phyloP scores from a whole-genome alignment of 2,329 filamentous ascomycete species.

The Colletotrichum graminicola region DNA sequence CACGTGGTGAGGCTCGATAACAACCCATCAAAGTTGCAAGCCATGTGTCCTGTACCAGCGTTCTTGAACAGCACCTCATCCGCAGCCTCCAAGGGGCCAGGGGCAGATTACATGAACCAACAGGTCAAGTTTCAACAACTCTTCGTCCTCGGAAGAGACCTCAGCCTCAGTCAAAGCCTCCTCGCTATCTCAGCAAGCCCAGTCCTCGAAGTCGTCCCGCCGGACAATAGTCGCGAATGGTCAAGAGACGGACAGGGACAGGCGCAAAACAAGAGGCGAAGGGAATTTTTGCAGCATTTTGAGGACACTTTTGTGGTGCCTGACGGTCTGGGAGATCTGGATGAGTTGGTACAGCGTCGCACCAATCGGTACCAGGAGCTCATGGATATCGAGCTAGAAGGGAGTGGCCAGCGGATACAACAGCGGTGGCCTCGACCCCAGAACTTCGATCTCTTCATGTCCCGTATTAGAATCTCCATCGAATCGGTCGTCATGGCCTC shows the following conservation, averaged over 20 bases:
- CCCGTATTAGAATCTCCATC: conserved; percentile 39
- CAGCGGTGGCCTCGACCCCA: conserved; percentile 38
- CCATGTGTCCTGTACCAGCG: conserved; percentile 32
- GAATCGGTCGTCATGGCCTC: conserved; percentile 39
- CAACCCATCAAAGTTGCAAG: conserved; percentile 24
- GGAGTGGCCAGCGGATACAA: conserved; percentile 2
- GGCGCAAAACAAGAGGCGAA: conserved; percentile 33
- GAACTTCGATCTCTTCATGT: conserved; percentile 37
- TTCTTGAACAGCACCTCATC: conserved; percentile 11
- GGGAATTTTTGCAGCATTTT: conserved; percentile 35
- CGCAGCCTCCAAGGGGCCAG: conserved; percentile 16
- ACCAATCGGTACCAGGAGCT: conserved; percentile 26
- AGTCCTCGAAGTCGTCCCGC: conserved; percentile 25
- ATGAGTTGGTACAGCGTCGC: conserved; percentile 38
- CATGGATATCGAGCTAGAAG: neutral
- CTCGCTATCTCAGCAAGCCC: conserved; percentile 26
- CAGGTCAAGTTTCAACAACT: conserved; percentile 38
- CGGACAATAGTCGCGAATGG: conserved; percentile 33
- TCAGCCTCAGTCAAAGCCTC: conserved; percentile 32
- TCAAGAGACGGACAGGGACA: conserved; percentile 16
- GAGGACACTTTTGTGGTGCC: conserved; percentile 41
- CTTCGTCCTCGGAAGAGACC: conserved; percentile 35
- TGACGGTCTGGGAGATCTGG: conserved; percentile 40
- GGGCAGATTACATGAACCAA: conserved; percentile 13
- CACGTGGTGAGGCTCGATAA: conserved; percentile 45